Conservation (phyloP, 2,329 filamentous ascomycete genomes). For the Aspergillus sp. region DNA sequence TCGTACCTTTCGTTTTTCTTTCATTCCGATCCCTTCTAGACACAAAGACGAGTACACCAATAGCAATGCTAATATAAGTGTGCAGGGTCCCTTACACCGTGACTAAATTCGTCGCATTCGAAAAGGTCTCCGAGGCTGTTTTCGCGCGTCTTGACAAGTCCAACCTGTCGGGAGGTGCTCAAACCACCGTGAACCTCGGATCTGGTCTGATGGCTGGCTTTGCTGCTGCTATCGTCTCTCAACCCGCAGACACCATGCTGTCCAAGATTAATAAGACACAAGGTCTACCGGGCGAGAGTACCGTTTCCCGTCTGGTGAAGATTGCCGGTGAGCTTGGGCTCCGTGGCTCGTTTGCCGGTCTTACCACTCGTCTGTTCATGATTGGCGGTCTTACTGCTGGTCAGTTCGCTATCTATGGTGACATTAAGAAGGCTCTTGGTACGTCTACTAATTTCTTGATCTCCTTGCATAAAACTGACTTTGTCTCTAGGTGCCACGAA, state of each 20-base stretch:
- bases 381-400: constrained; percentile 71
- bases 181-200: constrained; percentile 79
- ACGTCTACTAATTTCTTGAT: too few species aligned
- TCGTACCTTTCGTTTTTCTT: too few species aligned
- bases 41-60: too few species aligned
- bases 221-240: constrained; percentile 80
- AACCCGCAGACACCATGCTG: constrained; percentile 91
- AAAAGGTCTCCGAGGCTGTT: constrained; percentile 77
- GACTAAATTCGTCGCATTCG: constrained; percentile 92
- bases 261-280: constrained; percentile 96
- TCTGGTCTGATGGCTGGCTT: constrained; percentile 85
- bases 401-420: constrained; percentile 87
- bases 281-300: constrained; percentile 81
- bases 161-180: constrained; percentile 62
- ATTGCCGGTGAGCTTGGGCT: constrained; percentile 82
- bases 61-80: neutral
- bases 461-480: too few species aligned
- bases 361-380: constrained; percentile 76
- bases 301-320: constrained; percentile 76
- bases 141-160: constrained; percentile 70
- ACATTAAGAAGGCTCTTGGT: constrained; percentile 51
- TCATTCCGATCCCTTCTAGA: neutral
- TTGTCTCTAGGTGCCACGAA: constrained; percentile 67
- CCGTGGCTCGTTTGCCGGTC: constrained; percentile 73
- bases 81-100: constrained; percentile 83